phyloP scores from a whole-genome alignment of 73 alveolate species.

The Blepharisma japonicum region DNA sequence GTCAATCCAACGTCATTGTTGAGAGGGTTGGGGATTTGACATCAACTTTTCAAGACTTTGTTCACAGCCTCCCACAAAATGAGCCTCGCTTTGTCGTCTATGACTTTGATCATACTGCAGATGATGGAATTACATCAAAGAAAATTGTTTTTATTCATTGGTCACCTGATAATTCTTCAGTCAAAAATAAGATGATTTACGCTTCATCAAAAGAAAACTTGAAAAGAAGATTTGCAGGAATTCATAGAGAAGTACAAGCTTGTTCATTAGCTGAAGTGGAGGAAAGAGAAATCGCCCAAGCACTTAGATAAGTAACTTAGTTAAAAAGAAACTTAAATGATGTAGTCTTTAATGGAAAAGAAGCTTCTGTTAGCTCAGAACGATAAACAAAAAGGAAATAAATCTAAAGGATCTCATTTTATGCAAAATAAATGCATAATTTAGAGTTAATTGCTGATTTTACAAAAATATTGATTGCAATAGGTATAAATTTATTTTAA shows the following conservation, averaged over 20 bases:
- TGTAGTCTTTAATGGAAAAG: too few relatives aligned
- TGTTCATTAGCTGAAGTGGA: not conserved
- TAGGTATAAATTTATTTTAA: too few relatives aligned
- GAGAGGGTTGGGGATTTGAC: not conserved
- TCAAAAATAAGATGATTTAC: conserved; percentile 27
- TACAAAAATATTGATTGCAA: too few relatives aligned
- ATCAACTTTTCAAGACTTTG: not conserved
- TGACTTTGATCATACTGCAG: not conserved
- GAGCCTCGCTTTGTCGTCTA: conserved; percentile 25
- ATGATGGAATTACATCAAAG: not conserved
- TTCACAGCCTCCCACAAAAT: not conserved
- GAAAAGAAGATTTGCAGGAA: conserved; percentile 22
- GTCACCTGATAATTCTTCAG: conserved; percentile 28
- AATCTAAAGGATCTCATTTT: too few relatives aligned
- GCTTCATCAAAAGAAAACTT: conserved; percentile 32
- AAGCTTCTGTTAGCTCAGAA: too few relatives aligned
- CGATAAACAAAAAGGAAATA: too few relatives aligned
- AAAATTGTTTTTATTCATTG: conserved; percentile 30
- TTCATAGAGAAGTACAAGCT: conserved; percentile 17
- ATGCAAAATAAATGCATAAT: too few relatives aligned
- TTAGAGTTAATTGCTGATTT: too few relatives aligned
- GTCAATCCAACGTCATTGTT: conserved; percentile 8
- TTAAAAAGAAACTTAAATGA: too few relatives aligned
- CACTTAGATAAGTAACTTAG: too few relatives aligned
- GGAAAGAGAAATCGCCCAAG: too few relatives aligned